Evolutionary conservation across 441 rosid genomes (phyloP).

Genomic region (Euphorbia celastroides): DNA sequence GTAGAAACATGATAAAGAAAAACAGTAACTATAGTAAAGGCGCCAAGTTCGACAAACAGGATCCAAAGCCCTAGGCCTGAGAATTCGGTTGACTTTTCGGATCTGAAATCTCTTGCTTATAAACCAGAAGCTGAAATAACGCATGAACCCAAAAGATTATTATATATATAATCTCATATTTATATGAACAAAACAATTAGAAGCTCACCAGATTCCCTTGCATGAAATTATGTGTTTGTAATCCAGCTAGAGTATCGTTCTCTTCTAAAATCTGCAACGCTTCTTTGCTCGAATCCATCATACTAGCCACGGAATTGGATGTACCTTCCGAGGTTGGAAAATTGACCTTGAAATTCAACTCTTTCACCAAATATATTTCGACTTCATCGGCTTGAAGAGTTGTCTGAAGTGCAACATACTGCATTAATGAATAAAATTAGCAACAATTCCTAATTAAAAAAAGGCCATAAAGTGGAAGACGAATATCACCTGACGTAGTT

Average conservation of each 20-base stretch:
- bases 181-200: too few relatives aligned
- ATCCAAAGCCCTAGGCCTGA: too few relatives aligned
- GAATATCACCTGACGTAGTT: slow-evolving; percentile 48
- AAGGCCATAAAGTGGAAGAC: background rate
- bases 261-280: slow-evolving; percentile 39
- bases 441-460: too few relatives aligned
- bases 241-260: slow-evolving; percentile 43
- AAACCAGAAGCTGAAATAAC: slow-evolving; percentile 36
- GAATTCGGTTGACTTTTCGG: too few relatives aligned
- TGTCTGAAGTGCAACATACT: slow-evolving; percentile 59
- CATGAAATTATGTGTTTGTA: slow-evolving; percentile 1
- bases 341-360: slow-evolving; percentile 20
- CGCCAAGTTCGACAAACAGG: too few relatives aligned
- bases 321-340: slow-evolving; percentile 6
- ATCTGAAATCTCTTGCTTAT: slow-evolving; percentile 26
- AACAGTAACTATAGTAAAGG: too few relatives aligned
- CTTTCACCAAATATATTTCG: slow-evolving; percentile 41
- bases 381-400: slow-evolving; percentile 40
- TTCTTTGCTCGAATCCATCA: slow-evolving; percentile 17
- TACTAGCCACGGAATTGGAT: too few relatives aligned
- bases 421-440: background rate
- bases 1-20: too few relatives aligned
- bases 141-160: background rate
- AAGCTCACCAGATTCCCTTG: too few relatives aligned
- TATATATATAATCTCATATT: background rate